Percentiles rank a stretch among this genome's conserved stretches.
Evolutionary conservation across 179 eudicot species (phyloP).

Genomic region (Corrigiola litoralis): DNA sequence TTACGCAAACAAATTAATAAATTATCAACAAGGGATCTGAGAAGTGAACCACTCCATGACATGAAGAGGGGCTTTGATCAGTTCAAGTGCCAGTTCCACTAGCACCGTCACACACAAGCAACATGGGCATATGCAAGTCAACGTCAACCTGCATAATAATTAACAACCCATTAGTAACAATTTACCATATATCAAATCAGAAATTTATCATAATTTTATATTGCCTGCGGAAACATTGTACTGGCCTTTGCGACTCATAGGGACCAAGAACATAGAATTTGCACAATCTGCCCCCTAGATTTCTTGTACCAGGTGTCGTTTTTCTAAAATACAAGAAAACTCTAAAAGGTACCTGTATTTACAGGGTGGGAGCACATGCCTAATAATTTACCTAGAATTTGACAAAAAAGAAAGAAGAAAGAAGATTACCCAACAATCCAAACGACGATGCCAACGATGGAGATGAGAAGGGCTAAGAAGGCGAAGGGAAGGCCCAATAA

Average conservation of each 20-base stretch:
- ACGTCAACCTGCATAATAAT: slow-evolving; percentile 37
- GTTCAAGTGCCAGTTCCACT: slow-evolving; percentile 65
- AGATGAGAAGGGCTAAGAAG: slow-evolving; percentile 48
- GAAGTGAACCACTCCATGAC: slow-evolving; percentile 78
- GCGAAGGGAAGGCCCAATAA: slow-evolving; percentile 63
- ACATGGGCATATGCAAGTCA: slow-evolving; percentile 81
- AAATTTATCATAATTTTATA: no score
- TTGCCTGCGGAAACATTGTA: no score
- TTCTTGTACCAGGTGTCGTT: no score
- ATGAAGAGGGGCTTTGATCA: slow-evolving; percentile 78
- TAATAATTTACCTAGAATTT: no score
- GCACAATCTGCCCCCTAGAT: no score
- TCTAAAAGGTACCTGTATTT: no score
- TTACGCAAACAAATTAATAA: background rate
- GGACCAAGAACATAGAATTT: no score
- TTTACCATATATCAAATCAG: no score
- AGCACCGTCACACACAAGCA: slow-evolving; percentile 76
- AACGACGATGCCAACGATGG: slow-evolving; percentile 45
- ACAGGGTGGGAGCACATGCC: no score
- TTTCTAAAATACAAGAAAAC: no score
- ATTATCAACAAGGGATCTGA: slow-evolving; percentile 60
- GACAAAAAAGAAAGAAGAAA: background rate
- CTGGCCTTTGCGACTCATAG: no score
- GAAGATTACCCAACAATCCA: slow-evolving; percentile 56
- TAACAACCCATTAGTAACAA: no score